These are phyloP conservation scores for Phytophthora ramorum DNA, from an alignment of 352 stramenopile genomes.

Conservation along the genomic window DNA sequence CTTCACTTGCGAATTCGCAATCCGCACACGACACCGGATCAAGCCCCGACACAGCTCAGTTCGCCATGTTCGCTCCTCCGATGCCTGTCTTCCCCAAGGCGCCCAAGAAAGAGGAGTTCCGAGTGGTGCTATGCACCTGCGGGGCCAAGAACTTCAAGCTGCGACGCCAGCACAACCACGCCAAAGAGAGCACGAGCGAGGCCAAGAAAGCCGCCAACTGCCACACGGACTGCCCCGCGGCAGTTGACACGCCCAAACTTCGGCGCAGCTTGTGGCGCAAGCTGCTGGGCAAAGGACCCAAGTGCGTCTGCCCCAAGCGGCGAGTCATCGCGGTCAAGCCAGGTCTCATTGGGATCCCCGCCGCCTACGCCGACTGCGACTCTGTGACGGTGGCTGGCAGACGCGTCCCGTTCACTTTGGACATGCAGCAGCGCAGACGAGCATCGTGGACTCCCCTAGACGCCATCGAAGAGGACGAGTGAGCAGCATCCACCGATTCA, in stretches of 20 bases:
- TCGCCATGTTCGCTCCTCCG: constrained; percentile 21
- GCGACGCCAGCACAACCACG: constrained; percentile 16
- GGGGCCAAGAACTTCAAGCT: constrained; percentile 32
- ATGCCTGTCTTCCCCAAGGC: constrained; percentile 19
- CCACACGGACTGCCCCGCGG: constrained; percentile 4
- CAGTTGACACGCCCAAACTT: constrained; percentile 1
- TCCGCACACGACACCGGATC: background rate
- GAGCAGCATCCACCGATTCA: background rate
- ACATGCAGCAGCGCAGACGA: constrained; percentile 49
- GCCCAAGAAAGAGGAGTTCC: constrained; percentile 13
- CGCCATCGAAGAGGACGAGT: constrained; percentile 45
- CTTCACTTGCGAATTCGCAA: constrained; percentile 26
- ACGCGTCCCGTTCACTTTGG: constrained; percentile 50
- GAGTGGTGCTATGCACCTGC: constrained; percentile 18
- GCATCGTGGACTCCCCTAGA: constrained; percentile 44
- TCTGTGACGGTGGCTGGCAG: constrained; percentile 50
- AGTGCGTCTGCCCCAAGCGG: constrained; percentile 48
- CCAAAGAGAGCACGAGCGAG: constrained; percentile 11
- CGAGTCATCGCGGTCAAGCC: constrained; percentile 5
- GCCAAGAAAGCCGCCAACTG: constrained; percentile 34
- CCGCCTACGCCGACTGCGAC: constrained; percentile 44
- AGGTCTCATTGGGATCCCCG: constrained; percentile 36
- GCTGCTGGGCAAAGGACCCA: constrained; percentile 50
- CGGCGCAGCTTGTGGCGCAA: constrained; percentile 55
- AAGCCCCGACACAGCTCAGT: background rate